Conservation (phyloP, 2,329 filamentous ascomycete species). For the Thelonectria olida region DNA sequence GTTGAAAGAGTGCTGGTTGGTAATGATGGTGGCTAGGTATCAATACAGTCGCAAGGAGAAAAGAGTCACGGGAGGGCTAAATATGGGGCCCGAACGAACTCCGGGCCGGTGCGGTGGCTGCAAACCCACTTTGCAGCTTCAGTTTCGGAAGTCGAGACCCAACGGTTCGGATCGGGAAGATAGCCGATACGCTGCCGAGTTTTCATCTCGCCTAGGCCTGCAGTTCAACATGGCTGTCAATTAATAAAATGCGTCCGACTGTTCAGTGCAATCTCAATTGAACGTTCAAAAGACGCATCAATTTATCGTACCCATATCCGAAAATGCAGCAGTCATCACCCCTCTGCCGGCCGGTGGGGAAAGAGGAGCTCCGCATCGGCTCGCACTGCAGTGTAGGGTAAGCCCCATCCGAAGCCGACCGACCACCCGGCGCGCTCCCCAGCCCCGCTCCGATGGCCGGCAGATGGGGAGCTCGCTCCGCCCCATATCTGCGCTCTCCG, state of each 20-base stretch:
- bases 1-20: neutral
- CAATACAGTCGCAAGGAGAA: conserved; percentile 1
- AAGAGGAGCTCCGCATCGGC: conserved; percentile 10
- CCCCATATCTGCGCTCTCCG: neutral
- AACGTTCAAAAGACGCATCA: too few species aligned
- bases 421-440: conserved; percentile 4
- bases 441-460: conserved; percentile 37
- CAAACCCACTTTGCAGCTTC: too few species aligned
- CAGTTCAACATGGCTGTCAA: neutral
- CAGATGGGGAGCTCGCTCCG: conserved; percentile 14
- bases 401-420: conserved; percentile 7
- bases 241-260: too few species aligned
- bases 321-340: too few species aligned
- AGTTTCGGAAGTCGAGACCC: too few species aligned
- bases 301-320: too few species aligned
- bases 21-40: neutral
- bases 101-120: conserved; percentile 9
- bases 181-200: too few species aligned
- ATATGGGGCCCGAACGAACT: neutral
- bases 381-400: neutral
- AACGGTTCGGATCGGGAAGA: conserved; percentile 3
- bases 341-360: neutral
- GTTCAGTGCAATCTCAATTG: too few species aligned
- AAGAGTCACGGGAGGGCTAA: conserved; percentile 5
- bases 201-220: neutral